A percentile compares a stretch with the other conserved stretches of the same genome.
These are phyloP conservation scores for Aureobasidium sp. DNA, from an alignment of 2,329 filamentous ascomycete genomes.

Conservation along the genomic window DNA sequence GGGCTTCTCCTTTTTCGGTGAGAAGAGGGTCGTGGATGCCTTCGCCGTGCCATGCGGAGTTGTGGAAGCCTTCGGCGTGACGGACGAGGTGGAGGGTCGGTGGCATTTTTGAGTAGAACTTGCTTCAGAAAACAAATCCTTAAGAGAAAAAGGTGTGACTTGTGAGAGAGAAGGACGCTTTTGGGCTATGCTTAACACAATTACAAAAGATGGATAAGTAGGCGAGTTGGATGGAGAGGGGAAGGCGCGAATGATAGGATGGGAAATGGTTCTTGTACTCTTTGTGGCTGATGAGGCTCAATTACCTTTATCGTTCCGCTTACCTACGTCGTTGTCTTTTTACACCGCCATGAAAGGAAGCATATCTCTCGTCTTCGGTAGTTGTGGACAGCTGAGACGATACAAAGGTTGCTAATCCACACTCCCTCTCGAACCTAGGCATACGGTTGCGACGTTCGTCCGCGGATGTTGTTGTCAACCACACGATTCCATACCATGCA, in stretches of 20 bases:
- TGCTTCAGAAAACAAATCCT: not conserved
- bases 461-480: not conserved
- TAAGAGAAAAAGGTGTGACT: not conserved
- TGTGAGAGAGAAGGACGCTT: not conserved
- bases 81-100: slow-evolving; percentile 57
- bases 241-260: not conserved
- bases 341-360: not conserved
- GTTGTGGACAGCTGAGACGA: not conserved
- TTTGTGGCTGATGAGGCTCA: not conserved
- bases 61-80: slow-evolving; percentile 70
- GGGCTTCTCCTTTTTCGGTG: slow-evolving; percentile 62
- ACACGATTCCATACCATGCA: not conserved
- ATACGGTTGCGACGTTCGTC: not conserved
- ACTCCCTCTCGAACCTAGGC: not conserved
- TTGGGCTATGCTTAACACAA: not conserved
- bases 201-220: not conserved
- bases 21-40: slow-evolving; percentile 66
- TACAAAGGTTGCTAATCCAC: too few relatives aligned
- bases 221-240: not conserved
- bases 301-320: not conserved
- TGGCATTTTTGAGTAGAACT: slow-evolving; percentile 12
- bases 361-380: not conserved
- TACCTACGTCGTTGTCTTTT: not conserved
- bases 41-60: slow-evolving; percentile 62
- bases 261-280: not conserved